A percentile compares a stretch with the other conserved stretches of the same genome.
phyloP scores from a whole-genome alignment of 2,329 filamentous ascomycete species.

The Microcyclospora pomicola region DNA sequence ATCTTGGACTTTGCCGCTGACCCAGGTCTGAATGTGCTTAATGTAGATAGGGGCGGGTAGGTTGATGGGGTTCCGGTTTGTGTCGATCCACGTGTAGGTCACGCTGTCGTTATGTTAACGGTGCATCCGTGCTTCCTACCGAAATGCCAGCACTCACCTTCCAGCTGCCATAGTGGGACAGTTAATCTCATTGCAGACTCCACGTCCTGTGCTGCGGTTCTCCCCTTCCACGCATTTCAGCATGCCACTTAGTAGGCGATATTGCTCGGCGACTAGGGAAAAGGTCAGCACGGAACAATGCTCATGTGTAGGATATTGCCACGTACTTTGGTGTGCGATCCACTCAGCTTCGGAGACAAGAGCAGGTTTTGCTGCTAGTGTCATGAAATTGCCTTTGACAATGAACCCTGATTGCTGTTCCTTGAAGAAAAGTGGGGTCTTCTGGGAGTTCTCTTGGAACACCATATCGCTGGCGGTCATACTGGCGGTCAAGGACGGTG shows the following conservation, averaged over 20 bases:
- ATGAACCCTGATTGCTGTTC: conserved; percentile 68
- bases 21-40: conserved; percentile 92
- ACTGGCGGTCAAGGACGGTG: conserved; percentile 41
- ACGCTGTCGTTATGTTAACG: conserved; percentile 42
- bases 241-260: conserved; percentile 77
- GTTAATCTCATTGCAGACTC: conserved; percentile 69
- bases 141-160: conserved; percentile 48
- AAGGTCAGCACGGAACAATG: conserved; percentile 1
- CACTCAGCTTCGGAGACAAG: conserved; percentile 91
- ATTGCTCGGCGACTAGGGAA: conserved; percentile 71
- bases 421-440: conserved; percentile 62
- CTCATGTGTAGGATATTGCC: neutral
- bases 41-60: conserved; percentile 90
- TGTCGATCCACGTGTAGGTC: conserved; percentile 93
- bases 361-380: conserved; percentile 79
- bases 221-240: conserved; percentile 77
- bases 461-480: conserved; percentile 54
- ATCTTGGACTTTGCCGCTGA: conserved; percentile 89
- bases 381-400: conserved; percentile 96
- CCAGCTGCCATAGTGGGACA: conserved; percentile 94
- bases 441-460: conserved; percentile 28
- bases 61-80: conserved; percentile 73
- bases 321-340: conserved; percentile 82
- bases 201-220: conserved; percentile 57
- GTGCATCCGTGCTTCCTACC: neutral